Conservation (phyloP, 768 basidiomycete genomes). For the Lenzites betulinus region DNA sequence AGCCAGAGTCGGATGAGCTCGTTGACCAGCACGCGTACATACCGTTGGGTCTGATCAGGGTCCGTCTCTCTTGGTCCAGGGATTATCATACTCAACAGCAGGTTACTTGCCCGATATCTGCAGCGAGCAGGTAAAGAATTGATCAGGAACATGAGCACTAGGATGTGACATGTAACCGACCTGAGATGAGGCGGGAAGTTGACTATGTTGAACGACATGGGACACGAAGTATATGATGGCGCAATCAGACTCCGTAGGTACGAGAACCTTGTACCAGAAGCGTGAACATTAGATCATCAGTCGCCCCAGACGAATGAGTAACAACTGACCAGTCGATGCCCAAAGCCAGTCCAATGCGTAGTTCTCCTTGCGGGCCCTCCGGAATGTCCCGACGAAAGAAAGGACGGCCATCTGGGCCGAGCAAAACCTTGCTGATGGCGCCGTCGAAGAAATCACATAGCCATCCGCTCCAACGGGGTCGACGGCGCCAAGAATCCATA, state of each 20-base stretch:
- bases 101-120: conserved; percentile 7
- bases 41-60: conserved; percentile 6
- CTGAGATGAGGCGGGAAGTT: conserved; percentile 33
- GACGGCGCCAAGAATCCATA: conserved; percentile 22
- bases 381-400: conserved; percentile 32
- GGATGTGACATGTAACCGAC: conserved; percentile 23
- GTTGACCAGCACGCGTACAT: not conserved
- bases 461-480: conserved; percentile 5
- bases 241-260: conserved; percentile 38
- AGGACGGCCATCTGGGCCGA: conserved; percentile 26
- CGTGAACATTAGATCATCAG: too few relatives aligned
- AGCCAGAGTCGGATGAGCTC: conserved; percentile 12
- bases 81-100: conserved; percentile 8
- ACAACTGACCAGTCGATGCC: conserved; percentile 37
- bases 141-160: conserved; percentile 32
- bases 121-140: too few relatives aligned
- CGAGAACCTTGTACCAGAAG: too few relatives aligned
- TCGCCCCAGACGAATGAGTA: not conserved
- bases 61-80: conserved; percentile 18
- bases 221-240: conserved; percentile 38
- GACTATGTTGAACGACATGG: conserved; percentile 36
- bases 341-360: conserved; percentile 32
- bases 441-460: conserved; percentile 35
- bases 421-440: conserved; percentile 25
- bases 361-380: conserved; percentile 25